phyloP scores from a whole-genome alignment of 495 filamentous ascomycete species.

The Pseudevernia furfuracea region DNA sequence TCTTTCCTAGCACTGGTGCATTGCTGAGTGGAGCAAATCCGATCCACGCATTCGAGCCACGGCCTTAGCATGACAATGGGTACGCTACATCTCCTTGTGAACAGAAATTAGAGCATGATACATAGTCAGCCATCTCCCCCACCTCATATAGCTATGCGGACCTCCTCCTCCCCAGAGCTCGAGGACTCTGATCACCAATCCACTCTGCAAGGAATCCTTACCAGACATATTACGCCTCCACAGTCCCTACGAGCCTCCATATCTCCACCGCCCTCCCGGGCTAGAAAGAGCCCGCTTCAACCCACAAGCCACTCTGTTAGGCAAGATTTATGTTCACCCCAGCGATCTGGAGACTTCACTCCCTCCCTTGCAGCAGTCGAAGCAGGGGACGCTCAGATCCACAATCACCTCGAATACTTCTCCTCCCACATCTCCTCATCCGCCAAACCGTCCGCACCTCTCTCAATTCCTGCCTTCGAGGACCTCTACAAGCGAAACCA shows the following conservation, averaged over 20 bases:
- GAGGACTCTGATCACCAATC: neutral
- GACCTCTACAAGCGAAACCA: constrained; percentile 47
- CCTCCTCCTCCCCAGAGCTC: neutral
- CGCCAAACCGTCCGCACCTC: constrained; percentile 27
- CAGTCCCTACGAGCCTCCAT: constrained; percentile 17
- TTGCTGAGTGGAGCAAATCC: neutral
- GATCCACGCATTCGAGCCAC: neutral
- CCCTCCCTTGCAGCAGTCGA: constrained; percentile 46
- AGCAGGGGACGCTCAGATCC: constrained; percentile 45
- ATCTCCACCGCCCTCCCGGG: constrained; percentile 20
- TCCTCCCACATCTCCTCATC: constrained; percentile 34
- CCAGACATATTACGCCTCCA: constrained; percentile 13
- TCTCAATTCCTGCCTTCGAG: constrained; percentile 41
- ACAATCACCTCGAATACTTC: constrained; percentile 49
- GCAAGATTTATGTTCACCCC: neutral
- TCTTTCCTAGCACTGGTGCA: neutral
- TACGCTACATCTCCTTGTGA: neutral
- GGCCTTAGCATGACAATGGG: neutral
- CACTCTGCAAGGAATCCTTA: neutral
- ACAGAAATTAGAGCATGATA: neutral
- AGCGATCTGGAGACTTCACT: neutral
- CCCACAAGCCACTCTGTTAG: neutral
- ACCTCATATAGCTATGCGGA: neutral
- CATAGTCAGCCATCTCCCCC: neutral
- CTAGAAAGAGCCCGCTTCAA: neutral